A percentile compares a stretch with the other conserved stretches of the same genome.
Conservation (phyloP, 2,329 filamentous ascomycete species). For the Epichloe sp. region DNA sequence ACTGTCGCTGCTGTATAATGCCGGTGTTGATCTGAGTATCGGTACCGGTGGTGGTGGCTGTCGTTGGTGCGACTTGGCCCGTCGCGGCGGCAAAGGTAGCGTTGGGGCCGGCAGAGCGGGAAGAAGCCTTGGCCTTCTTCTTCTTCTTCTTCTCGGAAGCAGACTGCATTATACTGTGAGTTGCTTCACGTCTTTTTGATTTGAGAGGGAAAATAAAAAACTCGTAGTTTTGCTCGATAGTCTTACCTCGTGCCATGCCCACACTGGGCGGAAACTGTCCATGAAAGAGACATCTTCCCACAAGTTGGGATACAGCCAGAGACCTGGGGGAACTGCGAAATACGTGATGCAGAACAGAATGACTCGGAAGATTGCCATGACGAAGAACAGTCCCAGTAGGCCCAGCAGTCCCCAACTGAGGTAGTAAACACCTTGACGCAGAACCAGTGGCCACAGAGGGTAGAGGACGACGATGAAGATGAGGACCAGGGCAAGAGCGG, state of each 20-base stretch:
- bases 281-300: conserved; percentile 99
- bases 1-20: conserved; percentile 27
- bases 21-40: conserved; percentile 38
- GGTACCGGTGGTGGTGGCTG: conserved; percentile 43
- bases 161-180: conserved; percentile 3
- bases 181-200: not conserved
- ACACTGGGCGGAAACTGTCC: conserved; percentile 88
- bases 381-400: conserved; percentile 84
- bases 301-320: conserved; percentile 97
- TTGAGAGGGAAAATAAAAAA: not conserved
- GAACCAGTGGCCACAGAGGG: conserved; percentile 84
- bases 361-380: conserved; percentile 92
- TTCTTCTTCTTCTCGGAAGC: conserved; percentile 33
- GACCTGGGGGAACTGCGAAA: conserved; percentile 73
- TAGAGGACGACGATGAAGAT: conserved; percentile 90
- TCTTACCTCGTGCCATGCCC: conserved; percentile 94
- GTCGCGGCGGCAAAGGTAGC: conserved; percentile 37
- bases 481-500: conserved; percentile 63
- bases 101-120: conserved; percentile 21
- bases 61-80: conserved; percentile 37
- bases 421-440: conserved; percentile 94
- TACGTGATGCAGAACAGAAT: conserved; percentile 91
- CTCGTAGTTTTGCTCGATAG: not conserved
- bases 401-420: conserved; percentile 87
- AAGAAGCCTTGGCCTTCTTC: conserved; percentile 35